phyloP scores from a whole-genome alignment of 345 rosid genomes.

The Arabis hirsuta region DNA sequence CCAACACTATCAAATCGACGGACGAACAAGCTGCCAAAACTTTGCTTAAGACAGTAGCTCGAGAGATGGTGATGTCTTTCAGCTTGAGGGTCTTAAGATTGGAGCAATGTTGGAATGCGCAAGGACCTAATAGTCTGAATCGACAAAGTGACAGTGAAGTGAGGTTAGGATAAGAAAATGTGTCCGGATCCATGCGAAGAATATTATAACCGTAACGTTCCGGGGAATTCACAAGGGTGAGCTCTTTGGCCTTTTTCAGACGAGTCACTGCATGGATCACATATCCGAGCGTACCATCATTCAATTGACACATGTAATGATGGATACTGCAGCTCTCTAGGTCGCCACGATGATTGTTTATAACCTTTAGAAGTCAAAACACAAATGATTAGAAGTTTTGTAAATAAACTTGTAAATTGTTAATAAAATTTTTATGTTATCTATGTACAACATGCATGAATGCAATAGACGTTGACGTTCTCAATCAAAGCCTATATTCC shows the following conservation, averaged over 20 bases:
- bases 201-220: background rate
- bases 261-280: constrained; percentile 15
- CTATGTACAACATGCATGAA: background rate
- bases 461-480: constrained; percentile 5
- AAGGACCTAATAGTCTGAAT: background rate
- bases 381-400: background rate
- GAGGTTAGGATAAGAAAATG: constrained; percentile 11
- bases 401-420: too few species aligned
- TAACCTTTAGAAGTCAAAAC: background rate
- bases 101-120: constrained; percentile 5
- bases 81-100: constrained; percentile 35
- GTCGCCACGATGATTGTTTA: constrained; percentile 8
- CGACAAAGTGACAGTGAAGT: constrained; percentile 23
- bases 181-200: background rate
- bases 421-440: background rate
- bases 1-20: constrained; percentile 30
- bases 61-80: background rate
- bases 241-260: background rate
- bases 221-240: too few species aligned
- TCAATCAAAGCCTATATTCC: background rate
- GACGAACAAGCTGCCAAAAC: constrained; percentile 27
- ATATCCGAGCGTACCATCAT: constrained; percentile 6
- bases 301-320: background rate
- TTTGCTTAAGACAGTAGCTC: background rate
- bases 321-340: constrained; percentile 27